Evolutionary conservation across 2,329 filamentous ascomycete species (phyloP).

Genomic region (Botrytis elliptica): DNA sequence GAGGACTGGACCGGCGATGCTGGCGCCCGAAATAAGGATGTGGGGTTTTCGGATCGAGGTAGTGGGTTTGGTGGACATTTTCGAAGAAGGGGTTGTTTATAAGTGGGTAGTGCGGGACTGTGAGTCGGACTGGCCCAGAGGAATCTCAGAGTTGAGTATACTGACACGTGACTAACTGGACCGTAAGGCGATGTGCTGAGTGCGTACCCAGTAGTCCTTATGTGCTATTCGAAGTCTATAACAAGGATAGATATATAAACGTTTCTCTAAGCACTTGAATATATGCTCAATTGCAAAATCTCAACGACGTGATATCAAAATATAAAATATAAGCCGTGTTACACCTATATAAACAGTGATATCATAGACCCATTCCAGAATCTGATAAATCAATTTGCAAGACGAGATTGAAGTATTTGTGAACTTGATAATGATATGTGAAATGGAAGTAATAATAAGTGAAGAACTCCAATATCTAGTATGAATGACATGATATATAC

Average conservation of each 20-base stretch:
- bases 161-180: neutral
- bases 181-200: neutral
- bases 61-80: neutral
- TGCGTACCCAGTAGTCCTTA: neutral
- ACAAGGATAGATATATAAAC: too few relatives aligned
- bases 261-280: too few relatives aligned
- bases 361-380: neutral
- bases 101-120: neutral
- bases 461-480: neutral
- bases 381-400: neutral
- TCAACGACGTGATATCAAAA: neutral
- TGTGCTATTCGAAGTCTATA: neutral
- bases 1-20: conserved; percentile 44
- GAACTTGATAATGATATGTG: neutral
- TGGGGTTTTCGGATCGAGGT: neutral
- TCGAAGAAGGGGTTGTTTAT: neutral
- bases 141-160: neutral
- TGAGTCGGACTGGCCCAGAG: too few relatives aligned
- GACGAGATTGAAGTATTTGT: neutral
- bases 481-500: neutral
- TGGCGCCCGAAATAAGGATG: conserved; percentile 41
- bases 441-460: neutral
- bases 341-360: neutral
- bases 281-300: neutral
- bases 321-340: neutral